Percentiles rank a stretch among this genome's conserved stretches.
Evolutionary conservation across 2,329 filamentous ascomycete genomes (phyloP).

Genomic region (Lasiodiplodia hormozganensis): DNA sequence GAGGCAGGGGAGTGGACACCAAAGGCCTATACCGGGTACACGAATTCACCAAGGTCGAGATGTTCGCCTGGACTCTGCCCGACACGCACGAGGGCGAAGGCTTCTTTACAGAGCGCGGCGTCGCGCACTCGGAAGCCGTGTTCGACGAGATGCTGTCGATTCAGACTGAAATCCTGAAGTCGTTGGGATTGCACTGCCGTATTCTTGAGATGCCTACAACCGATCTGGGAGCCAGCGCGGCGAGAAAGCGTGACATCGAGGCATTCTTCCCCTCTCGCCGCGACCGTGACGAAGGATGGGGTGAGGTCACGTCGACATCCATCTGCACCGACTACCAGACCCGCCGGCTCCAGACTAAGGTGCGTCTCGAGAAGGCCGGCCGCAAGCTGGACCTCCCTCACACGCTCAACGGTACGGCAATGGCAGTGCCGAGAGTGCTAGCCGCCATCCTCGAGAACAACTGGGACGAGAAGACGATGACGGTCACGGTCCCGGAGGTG

Average conservation of each 20-base stretch:
- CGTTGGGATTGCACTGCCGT: constrained; percentile 82
- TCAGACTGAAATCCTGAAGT: constrained; percentile 81
- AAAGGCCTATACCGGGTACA: constrained; percentile 97
- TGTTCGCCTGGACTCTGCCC: constrained; percentile 88
- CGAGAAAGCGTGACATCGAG: constrained; percentile 90
- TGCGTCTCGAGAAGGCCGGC: constrained; percentile 59
- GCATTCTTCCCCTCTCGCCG: constrained; percentile 86
- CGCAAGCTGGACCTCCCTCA: constrained; percentile 76
- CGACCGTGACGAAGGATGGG: constrained; percentile 76
- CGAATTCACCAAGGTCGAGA: constrained; percentile 98
- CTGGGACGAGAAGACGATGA: constrained; percentile 74
- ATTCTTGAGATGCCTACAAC: constrained; percentile 89
- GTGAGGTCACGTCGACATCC: constrained; percentile 89
- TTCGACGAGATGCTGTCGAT: constrained; percentile 88
- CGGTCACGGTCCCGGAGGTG: constrained; percentile 78
- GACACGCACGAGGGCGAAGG: constrained; percentile 47
- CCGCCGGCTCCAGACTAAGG: constrained; percentile 77
- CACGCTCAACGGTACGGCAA: constrained; percentile 91
- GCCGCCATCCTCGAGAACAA: constrained; percentile 90
- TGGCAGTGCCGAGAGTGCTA: constrained; percentile 88
- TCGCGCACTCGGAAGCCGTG: constrained; percentile 55
- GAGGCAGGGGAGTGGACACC: constrained; percentile 85
- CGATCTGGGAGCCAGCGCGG: constrained; percentile 88
- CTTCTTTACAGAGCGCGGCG: constrained; percentile 36
- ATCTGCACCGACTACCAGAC: constrained; percentile 96